Evolutionary conservation across 2,329 filamentous ascomycete species (phyloP).

Genomic region (Falciphora oryzae): DNA sequence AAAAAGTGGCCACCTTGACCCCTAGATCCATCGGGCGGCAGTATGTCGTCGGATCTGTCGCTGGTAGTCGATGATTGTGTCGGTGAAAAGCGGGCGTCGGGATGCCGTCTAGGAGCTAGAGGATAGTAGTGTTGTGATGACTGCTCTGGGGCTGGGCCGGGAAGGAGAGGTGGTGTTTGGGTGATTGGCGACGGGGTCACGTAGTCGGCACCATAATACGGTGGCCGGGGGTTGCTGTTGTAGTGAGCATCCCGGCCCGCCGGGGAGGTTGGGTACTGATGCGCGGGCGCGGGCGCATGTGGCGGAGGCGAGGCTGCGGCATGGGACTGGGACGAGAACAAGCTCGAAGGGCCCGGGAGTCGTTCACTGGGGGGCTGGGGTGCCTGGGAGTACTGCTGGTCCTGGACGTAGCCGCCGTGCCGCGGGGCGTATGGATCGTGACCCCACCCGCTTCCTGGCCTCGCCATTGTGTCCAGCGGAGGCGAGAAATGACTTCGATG

Average conservation of each 20-base stretch:
- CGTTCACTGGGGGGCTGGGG: constrained; percentile 8
- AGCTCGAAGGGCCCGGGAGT: constrained; percentile 22
- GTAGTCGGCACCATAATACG: constrained; percentile 24
- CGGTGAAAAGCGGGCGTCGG: constrained; percentile 23
- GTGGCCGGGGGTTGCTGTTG: constrained; percentile 11
- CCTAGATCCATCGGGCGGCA: background rate
- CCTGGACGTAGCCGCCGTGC: constrained; percentile 12
- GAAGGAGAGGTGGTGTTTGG: constrained; percentile 24
- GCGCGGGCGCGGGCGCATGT: background rate
- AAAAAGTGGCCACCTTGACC: background rate
- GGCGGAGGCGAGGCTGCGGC: constrained; percentile 14
- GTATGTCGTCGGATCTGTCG: constrained; percentile 22
- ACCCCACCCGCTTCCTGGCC: constrained; percentile 26
- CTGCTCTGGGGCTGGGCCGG: constrained; percentile 17
- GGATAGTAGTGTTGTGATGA: constrained; percentile 7
- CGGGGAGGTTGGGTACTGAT: constrained; percentile 3
- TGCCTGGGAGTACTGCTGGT: constrained; percentile 11
- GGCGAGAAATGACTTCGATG: constrained; percentile 25
- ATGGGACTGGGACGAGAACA: constrained; percentile 18
- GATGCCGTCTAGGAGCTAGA: constrained; percentile 14
- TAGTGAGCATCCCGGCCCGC: constrained; percentile 19
- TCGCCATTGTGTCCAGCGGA: constrained; percentile 30
- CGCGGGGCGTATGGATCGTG: constrained; percentile 21
- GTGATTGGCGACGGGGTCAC: constrained; percentile 26
- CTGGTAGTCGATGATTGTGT: constrained; percentile 22